Base-by-base conservation (phyloP, 345 rosid genomes). In the Camelina hispida region DNA sequence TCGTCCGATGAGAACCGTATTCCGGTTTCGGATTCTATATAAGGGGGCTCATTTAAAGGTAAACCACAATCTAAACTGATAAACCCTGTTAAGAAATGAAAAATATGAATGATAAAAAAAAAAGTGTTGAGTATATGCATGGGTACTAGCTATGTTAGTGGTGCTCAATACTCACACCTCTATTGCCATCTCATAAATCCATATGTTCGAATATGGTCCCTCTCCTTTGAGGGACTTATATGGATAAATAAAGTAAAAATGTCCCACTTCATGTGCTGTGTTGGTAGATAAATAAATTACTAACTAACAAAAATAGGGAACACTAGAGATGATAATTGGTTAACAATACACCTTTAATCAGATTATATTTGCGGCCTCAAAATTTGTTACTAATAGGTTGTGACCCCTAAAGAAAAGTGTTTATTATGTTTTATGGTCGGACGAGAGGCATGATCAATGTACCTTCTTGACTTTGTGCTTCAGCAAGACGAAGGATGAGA, bases 391-490 rank as follows among this genome's bases (percentile, higher is more conserved):
- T 15, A 56, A 30, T 32, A 58, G 62, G 28, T n/a, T n/a, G n/a
- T 25, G 28, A 25, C 28, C n/a, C n/a, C n/a, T n/a, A n/a, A n/a
- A 4, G 28, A 25, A 25, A 25, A 25, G 28, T 25, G 28, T 25
- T 25, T 35, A 58, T 58, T 35, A 6, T 34, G 44, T n/a, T n/a
- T 59, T n/a, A 58, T 16, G 23, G 14, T 12, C 15, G 43, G 40
- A 55, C 37, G n/a, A n/a, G n/a, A n/a, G n/a, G n/a, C n/a, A n/a
- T n/a, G n/a, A n/a, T n/a, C n/a, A n/a, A n/a, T n/a, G n/a, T n/a
- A 83, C 88, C 83, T 73, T 74, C 42, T 77, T 83, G 82, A 62
- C 62, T 66, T 67, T 83, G 82, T 22, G 82, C 77, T 35, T 79
- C 71, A 74, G 46, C 60, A 38, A 66, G 3, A 61, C 11, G 28